Evolutionary conservation across 176 grass and related monocot genomes (phyloP).

Genomic region (Avena eriantha): DNA sequence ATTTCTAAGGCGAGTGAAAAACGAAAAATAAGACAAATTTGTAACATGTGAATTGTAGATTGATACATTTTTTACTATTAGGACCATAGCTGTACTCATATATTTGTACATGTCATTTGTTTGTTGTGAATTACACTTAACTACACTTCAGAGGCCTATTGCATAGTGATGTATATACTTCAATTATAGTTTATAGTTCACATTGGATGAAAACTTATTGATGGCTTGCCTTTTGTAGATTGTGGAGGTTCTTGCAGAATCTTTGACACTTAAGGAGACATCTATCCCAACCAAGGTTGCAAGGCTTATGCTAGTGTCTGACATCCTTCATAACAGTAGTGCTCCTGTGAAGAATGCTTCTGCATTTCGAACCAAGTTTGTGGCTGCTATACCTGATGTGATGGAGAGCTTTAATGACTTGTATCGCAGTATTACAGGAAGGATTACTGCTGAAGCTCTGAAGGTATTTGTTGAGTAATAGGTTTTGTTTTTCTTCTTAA

Average conservation of each 20-base stretch:
- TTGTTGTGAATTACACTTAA: conserved; percentile 8
- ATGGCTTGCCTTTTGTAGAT: conserved; percentile 59
- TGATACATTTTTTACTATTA: conserved; percentile 18
- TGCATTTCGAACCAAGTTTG: conserved; percentile 95
- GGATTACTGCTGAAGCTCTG: conserved; percentile 97
- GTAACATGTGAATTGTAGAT: background rate
- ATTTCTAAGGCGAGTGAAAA: conserved; percentile 13
- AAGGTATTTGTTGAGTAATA: conserved; percentile 64
- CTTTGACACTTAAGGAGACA: conserved; percentile 92
- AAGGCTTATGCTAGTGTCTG: conserved; percentile 94
- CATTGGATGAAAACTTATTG: conserved; percentile 15
- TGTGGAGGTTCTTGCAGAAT: conserved; percentile 96
- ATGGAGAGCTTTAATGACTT: conserved; percentile 98
- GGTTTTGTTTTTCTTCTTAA: conserved; percentile 33
- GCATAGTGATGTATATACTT: conserved; percentile 15
- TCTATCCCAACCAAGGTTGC: conserved; percentile 96
- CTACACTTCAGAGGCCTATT: conserved; percentile 7
- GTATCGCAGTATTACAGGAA: conserved; percentile 86
- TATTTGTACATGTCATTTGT: conserved; percentile 2
- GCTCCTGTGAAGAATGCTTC: conserved; percentile 98
- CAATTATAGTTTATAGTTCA: conserved; percentile 23
- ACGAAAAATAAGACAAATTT: conserved; percentile 12
- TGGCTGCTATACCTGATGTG: conserved; percentile 81
- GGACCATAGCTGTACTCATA: background rate
- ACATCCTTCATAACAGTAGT: conserved; percentile 98